Base-by-base conservation (phyloP, 2,329 filamentous ascomycete species). In the Phyllosticta citriasiana region DNA sequence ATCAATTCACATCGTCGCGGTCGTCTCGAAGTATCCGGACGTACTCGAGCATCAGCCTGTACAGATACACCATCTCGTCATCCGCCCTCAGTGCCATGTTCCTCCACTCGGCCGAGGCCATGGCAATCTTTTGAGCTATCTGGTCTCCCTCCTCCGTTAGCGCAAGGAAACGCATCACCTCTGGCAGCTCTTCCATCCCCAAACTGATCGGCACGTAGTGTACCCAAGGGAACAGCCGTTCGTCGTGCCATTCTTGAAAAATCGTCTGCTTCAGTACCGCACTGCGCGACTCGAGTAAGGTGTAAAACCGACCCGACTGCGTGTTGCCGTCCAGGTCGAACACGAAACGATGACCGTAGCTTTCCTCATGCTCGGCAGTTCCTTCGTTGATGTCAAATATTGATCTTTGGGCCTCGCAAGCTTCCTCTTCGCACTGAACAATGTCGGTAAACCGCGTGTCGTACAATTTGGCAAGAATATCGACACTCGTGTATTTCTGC, bases 381-480 rank as follows among this genome's bases (percentile, higher is more conserved):
- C 55, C 57, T 3, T 50, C 40, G 4, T 50, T 25, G 33, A 57
- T 30, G 3, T 56, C 53, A 56, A 70, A 71, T 53, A 64, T 63
- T 3, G 60, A 24, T 10, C 61, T 63, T 57, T 69, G 62, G 2
- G 62, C 63, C 3, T 63, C 63, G 64, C 77, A 80, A 40, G 67
- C 66, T 4, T 66, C 67, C 0, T 62, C 64, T 1, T 71, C 66
- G 67, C 80, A 82, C 60, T 81, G 79, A 25, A 78, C 70, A 9
- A 82, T 69, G 3, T 69, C 68, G 0, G 79, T 79, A 56, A 83
- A 79, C 1, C 72, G 70, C 12, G 78, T 76, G 57, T 80, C 71
- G 66, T 76, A 81, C 0, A 78, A 65, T 0, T 71, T 62, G 60
- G 77, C 73, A 0, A 79, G 60, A 24, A 77, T 77, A 47, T 63